Conservation (phyloP, 352 stramenopile species). For the Phytophthora colocasiae region DNA sequence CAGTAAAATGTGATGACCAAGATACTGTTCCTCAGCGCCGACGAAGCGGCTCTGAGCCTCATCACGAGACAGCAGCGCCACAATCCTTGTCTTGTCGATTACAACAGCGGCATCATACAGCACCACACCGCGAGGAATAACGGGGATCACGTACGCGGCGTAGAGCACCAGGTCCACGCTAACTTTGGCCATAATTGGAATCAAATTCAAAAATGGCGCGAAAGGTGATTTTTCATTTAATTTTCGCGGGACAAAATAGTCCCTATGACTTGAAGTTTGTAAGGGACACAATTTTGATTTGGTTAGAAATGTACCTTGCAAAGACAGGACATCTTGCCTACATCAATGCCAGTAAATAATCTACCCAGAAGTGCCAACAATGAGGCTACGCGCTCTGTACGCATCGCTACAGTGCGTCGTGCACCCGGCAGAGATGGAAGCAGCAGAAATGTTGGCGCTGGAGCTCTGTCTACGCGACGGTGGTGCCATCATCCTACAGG, state of each 20-base stretch:
- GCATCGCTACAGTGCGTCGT: conserved; percentile 58
- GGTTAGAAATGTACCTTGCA: too few relatives aligned
- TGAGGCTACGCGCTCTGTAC: conserved; percentile 63
- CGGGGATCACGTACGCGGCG: conserved; percentile 79
- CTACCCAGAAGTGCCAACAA: conserved; percentile 6
- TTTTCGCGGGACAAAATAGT: conserved; percentile 5
- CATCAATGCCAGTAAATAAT: conserved; percentile 4
- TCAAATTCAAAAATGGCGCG: conserved; percentile 8
- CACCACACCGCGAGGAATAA: conserved; percentile 77
- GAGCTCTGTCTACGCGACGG: conserved; percentile 72
- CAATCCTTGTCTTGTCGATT: conserved; percentile 67
- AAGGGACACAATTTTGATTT: too few relatives aligned
- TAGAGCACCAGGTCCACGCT: conserved; percentile 77
- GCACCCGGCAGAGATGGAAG: conserved; percentile 54
- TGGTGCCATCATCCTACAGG: conserved; percentile 54
- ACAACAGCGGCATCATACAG: conserved; percentile 80
- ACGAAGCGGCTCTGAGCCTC: conserved; percentile 62
- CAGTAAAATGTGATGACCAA: conserved; percentile 74
- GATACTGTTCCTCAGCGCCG: conserved; percentile 46
- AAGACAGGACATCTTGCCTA: too few relatives aligned
- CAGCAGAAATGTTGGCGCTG: conserved; percentile 47
- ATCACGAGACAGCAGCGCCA: conserved; percentile 71
- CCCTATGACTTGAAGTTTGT: too few relatives aligned
- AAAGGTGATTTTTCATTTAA: conserved; percentile 9
- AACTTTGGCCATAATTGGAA: conserved; percentile 41